A percentile compares a stretch with the other conserved stretches of the same genome.
Conservation (phyloP, 257 asterid genomes). For the Jacaranda copaia region DNA sequence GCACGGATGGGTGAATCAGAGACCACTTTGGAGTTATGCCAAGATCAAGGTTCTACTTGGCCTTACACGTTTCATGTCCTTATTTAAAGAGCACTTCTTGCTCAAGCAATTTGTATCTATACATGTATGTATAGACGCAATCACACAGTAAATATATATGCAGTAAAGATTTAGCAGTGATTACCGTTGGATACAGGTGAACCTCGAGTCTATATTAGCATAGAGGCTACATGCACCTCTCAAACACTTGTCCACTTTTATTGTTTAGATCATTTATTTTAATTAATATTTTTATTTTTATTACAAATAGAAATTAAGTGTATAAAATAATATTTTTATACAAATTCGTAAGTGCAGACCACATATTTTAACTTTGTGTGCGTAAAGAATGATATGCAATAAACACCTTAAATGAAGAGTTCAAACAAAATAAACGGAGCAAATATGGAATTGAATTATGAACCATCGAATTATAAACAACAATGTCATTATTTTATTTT, state of each 20-base stretch:
- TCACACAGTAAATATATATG: not conserved
- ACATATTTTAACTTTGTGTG: too few species aligned
- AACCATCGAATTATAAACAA: too few species aligned
- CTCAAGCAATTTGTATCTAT: not conserved
- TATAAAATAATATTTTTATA: too few species aligned
- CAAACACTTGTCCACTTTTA: not conserved
- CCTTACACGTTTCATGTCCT: conserved; percentile 16
- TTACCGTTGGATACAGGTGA: conserved; percentile 32
- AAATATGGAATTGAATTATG: too few species aligned
- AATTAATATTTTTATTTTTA: too few species aligned
- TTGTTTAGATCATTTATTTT: not conserved
- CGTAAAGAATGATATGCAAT: too few species aligned
- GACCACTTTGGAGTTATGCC: not conserved
- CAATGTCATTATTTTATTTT: too few species aligned
- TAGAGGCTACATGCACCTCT: not conserved
- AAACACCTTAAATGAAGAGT: too few species aligned
- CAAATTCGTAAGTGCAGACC: too few species aligned
- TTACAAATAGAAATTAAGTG: too few species aligned
- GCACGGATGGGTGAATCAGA: conserved; percentile 37
- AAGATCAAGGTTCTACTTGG: conserved; percentile 15
- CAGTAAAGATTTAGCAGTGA: conserved; percentile 24
- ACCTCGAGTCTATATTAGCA: not conserved
- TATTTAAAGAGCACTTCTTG: not conserved
- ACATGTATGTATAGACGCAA: not conserved
- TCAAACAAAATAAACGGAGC: too few species aligned